Evolutionary conservation across 176 grass and related monocot species (phyloP).

Genomic region (Carex littledalei): DNA sequence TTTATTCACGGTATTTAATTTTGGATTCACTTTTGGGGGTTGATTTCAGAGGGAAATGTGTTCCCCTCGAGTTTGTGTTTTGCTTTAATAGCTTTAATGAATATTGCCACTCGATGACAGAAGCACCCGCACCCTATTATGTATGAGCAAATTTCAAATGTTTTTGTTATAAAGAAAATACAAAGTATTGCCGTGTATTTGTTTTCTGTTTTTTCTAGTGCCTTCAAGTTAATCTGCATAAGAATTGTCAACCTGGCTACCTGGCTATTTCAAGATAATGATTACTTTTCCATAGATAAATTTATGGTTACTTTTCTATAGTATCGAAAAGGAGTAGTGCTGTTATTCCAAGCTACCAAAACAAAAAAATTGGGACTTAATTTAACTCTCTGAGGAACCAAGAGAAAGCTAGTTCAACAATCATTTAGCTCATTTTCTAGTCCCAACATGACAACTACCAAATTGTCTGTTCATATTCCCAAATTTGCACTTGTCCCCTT

Average conservation of each 20-base stretch:
- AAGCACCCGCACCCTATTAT: conserved; percentile 10
- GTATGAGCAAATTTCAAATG: background rate
- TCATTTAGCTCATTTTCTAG: background rate
- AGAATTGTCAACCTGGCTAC: no score
- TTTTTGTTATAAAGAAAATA: background rate
- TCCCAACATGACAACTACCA: background rate
- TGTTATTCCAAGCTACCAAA: background rate
- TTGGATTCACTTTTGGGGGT: background rate
- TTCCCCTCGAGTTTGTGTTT: conserved; percentile 6
- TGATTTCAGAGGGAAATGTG: background rate
- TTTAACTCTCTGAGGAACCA: no score
- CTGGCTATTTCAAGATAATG: no score
- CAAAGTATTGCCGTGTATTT: background rate
- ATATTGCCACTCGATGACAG: background rate
- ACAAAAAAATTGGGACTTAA: background rate
- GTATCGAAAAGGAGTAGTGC: background rate
- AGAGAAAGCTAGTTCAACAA: background rate
- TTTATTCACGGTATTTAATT: conserved; percentile 11
- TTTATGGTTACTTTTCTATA: background rate
- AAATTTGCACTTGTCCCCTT: background rate
- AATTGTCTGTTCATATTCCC: background rate
- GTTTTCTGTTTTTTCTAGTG: background rate
- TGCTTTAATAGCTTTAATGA: background rate
- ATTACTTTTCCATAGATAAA: background rate
- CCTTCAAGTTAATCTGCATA: background rate